A percentile compares a stretch with the other conserved stretches of the same genome.
Evolutionary conservation across 2,329 filamentous ascomycete species (phyloP).

Genomic region (Dactylellina sp.): DNA sequence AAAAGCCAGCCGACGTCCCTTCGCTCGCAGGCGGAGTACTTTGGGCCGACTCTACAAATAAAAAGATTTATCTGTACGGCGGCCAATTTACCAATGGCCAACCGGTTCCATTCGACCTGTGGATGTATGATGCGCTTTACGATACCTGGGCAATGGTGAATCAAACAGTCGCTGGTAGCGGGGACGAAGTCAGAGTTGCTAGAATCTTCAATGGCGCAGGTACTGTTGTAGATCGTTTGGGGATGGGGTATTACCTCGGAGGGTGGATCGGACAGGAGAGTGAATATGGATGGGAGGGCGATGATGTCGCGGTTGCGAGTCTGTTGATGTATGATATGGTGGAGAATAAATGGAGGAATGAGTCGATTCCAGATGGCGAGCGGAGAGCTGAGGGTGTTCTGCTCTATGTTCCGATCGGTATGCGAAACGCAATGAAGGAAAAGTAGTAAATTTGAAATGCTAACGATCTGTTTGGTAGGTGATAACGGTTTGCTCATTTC

Average conservation of each 20-base stretch:
- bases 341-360: constrained; percentile 68
- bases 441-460: not conserved
- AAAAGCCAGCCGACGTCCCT: constrained; percentile 64
- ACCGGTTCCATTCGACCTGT: constrained; percentile 68
- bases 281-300: constrained; percentile 68
- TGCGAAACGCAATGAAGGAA: too few species aligned
- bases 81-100: constrained; percentile 67
- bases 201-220: constrained; percentile 71
- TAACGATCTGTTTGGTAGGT: constrained; percentile 61
- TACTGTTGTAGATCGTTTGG: constrained; percentile 69
- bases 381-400: constrained; percentile 72
- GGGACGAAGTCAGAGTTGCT: constrained; percentile 61
- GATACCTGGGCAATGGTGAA: constrained; percentile 70
- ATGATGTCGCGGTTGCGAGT: constrained; percentile 67
- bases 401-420: constrained; percentile 70
- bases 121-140: constrained; percentile 71
- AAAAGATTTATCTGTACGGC: constrained; percentile 73
- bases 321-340: constrained; percentile 72
- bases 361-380: constrained; percentile 68
- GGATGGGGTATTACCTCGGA: constrained; percentile 73
- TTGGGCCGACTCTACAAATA: constrained; percentile 71
- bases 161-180: not conserved
- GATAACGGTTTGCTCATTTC: constrained; percentile 72
- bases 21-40: constrained; percentile 32
- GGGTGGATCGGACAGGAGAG: constrained; percentile 72